These are phyloP conservation scores for Exophiala aquamarina DNA, from an alignment of 2,329 filamentous ascomycete species.

Conservation along the genomic window DNA sequence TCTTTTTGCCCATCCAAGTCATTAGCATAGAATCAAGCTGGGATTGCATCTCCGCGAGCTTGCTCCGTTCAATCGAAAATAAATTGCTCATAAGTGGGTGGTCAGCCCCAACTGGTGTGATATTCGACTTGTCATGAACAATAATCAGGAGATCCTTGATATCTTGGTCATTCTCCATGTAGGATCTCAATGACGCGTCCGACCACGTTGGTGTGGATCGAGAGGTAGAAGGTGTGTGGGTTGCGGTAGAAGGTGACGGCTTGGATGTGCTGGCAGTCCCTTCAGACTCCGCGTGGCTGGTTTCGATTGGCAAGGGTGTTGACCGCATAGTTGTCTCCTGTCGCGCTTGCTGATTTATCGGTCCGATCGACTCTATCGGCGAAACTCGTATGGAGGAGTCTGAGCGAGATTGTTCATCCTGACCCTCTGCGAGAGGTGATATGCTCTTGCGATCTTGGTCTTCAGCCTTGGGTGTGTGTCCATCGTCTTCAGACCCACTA, in stretches of 20 bases:
- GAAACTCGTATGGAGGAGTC: slow-evolving; percentile 71
- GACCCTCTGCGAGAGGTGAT: slow-evolving; percentile 15
- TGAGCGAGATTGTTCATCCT: slow-evolving; percentile 52
- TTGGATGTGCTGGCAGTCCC: slow-evolving; percentile 32
- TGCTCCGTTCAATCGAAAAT: slow-evolving; percentile 84
- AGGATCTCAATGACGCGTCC: slow-evolving; percentile 78
- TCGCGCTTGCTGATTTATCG: slow-evolving; percentile 41
- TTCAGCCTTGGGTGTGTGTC: slow-evolving; percentile 15
- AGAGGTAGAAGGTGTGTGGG: slow-evolving; percentile 57
- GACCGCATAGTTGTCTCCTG: slow-evolving; percentile 68
- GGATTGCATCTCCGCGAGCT: slow-evolving; percentile 82
- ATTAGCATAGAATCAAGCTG: slow-evolving; percentile 86
- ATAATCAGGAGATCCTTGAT: slow-evolving; percentile 88
- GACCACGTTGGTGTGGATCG: slow-evolving; percentile 71
- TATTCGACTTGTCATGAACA: slow-evolving; percentile 87
- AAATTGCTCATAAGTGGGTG: slow-evolving; percentile 79
- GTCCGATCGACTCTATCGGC: slow-evolving; percentile 45
- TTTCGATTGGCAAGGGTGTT: slow-evolving; percentile 32
- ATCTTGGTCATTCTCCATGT: slow-evolving; percentile 86
- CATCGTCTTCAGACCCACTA: slow-evolving; percentile 26
- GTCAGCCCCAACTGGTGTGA: slow-evolving; percentile 74
- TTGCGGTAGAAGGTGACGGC: slow-evolving; percentile 41
- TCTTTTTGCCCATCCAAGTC: slow-evolving; percentile 65
- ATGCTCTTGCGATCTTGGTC: slow-evolving; percentile 16
- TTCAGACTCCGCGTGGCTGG: slow-evolving; percentile 34